These are phyloP conservation scores for Raffaelea arxii DNA, from an alignment of 2,329 filamentous ascomycete species.

Conservation along the genomic window DNA sequence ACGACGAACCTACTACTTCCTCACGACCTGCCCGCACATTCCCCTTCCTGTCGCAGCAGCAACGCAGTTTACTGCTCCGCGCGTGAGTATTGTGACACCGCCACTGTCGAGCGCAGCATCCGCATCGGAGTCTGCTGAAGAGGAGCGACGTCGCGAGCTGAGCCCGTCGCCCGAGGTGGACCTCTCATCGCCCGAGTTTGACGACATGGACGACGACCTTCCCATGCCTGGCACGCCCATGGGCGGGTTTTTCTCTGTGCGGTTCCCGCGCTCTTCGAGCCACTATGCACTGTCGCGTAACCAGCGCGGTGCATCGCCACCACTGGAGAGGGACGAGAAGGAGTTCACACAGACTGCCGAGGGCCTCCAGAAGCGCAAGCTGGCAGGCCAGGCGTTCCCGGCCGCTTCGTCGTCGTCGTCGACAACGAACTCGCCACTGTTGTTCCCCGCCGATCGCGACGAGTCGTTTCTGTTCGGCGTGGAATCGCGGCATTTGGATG, in stretches of 20 bases:
- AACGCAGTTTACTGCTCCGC: constrained; percentile 30
- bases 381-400: constrained; percentile 30
- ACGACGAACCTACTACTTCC: constrained; percentile 90
- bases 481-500: constrained; percentile 18
- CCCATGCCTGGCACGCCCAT: constrained; percentile 52
- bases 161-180: constrained; percentile 93
- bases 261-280: constrained; percentile 25
- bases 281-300: constrained; percentile 23
- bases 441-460: no score
- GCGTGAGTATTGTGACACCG: constrained; percentile 65
- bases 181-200: constrained; percentile 76
- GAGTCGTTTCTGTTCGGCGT: constrained; percentile 45
- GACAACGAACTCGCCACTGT: no score
- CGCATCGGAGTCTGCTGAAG: constrained; percentile 62
- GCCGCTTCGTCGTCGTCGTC: constrained; percentile 17
- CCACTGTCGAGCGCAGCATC: constrained; percentile 65
- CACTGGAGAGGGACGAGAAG: constrained; percentile 86
- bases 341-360: constrained; percentile 96
- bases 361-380: constrained; percentile 61
- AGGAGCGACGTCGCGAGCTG: constrained; percentile 56
- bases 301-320: constrained; percentile 71
- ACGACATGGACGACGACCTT: constrained; percentile 56
- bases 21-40: constrained; percentile 79
- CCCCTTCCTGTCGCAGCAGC: constrained; percentile 58
- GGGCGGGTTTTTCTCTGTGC: constrained; percentile 52